Evolutionary conservation across 495 filamentous ascomycete species (phyloP), one percentile per base, ranked within the genome.

Genomic region (Pseudotulostoma volvatum): DNA sequence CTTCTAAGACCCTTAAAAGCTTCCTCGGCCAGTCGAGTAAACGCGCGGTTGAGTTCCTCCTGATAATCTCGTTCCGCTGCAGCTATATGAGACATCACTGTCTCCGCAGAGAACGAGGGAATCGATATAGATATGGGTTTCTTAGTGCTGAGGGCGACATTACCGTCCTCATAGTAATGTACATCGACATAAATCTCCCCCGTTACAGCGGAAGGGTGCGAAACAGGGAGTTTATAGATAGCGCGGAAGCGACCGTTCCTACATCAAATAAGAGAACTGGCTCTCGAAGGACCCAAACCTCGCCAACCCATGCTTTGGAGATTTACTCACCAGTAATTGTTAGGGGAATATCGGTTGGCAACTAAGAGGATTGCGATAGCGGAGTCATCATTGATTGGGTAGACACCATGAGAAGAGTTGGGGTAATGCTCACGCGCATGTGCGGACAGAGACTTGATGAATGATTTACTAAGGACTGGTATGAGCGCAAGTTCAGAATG

Each of bases 81-180:
- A 21, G 84, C 77, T 47, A 96, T 85, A 51, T 78, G 71, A 52
- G 70, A 74, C 28, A 78, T 63, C 34, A 96, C 69, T 23, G 73
- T 76, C 4, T 68, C 64, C 4, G 83, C 84, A 2, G 73, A 74
- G 7, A 67, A 59, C 2, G 71, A 71, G 2, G 71, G 55, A 3
- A 84, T 55, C n/a, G 70, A 68, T 2, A 66, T 45, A 18, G 63
- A 60, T 18, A 92, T 48, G 3, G 79, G 68, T 64, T 95, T 95
- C 47, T 66, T 76, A 9, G 87, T 94, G 43, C 83, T 68, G 32
- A 99, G 70, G 1, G 90, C 75, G 33, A 99, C 92, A 51, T 99
- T 99, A 31, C 92, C 92, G 59, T 99, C 92, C 61, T 99, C 92
- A 68, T 96, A 99, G 72, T 99, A 99, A 68, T 99, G 92, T 33